A percentile compares a stretch with the other conserved stretches of the same genome.
Conservation (phyloP, 345 rosid species). For the Aquilaria malaccensis region DNA sequence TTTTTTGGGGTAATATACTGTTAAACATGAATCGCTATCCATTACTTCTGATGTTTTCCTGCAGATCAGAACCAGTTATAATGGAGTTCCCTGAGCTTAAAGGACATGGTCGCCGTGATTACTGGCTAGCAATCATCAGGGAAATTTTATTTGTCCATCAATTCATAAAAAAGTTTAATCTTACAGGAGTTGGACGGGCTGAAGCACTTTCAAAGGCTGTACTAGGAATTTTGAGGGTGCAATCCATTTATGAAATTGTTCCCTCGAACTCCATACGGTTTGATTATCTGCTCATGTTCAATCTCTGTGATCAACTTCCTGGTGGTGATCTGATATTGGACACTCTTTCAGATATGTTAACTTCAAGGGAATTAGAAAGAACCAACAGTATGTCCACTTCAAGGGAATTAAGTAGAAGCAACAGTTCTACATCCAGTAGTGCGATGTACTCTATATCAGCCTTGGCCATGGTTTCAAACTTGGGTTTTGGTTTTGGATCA, state of each 20-base stretch:
- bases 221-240: conserved; percentile 73
- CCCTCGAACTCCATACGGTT: conserved; percentile 26
- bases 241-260: conserved; percentile 71
- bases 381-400: conserved; percentile 43
- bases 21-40: not conserved
- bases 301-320: conserved; percentile 90
- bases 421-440: conserved; percentile 32
- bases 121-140: conserved; percentile 75
- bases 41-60: conserved; percentile 22
- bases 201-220: conserved; percentile 85
- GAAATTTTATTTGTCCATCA: conserved; percentile 72
- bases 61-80: conserved; percentile 84
- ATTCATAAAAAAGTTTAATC: conserved; percentile 58
- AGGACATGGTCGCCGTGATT: conserved; percentile 91
- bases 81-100: conserved; percentile 94
- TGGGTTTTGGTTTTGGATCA: conserved; percentile 69
- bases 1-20: not conserved
- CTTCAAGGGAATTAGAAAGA: conserved; percentile 42
- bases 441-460: conserved; percentile 73
- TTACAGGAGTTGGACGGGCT: conserved; percentile 54
- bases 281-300: conserved; percentile 75
- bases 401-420: conserved; percentile 44
- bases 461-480: conserved; percentile 63
- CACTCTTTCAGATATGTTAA: conserved; percentile 73
- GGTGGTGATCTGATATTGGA: conserved; percentile 92